Evolutionary conservation across 2,329 filamentous ascomycete species (phyloP), one percentile per base, ranked within the genome.

Genomic region (Fusarium incarnatum): DNA sequence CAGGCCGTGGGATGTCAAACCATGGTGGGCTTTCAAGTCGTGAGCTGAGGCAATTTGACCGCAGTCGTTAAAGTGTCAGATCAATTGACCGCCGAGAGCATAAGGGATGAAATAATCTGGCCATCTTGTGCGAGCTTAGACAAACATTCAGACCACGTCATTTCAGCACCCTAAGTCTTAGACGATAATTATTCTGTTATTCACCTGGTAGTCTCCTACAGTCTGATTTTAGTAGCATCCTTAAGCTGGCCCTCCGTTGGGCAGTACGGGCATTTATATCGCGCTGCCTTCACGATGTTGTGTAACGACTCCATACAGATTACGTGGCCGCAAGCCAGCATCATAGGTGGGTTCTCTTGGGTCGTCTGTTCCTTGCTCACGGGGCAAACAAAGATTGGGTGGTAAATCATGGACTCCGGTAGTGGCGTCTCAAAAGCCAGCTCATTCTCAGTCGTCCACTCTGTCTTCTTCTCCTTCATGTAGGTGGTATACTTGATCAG

Each of bases 191-290:
- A 18, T 37, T 37, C 18, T 37, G 34, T 12, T 37, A 37, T 37
- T n/a, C 34, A 37, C 18, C 34, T 37, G 34, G 10, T 18, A 37
- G 6, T n/a, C 32, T 40, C 18, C 34, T 66, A 94, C 47, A 94
- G 79, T 54, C 89, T 89, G 46, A 96, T 91, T 78, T 91, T 89
- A 73, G 84, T 87, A 9, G 94, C 93, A 57, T 98, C 94, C 71
- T 88, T 89, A 3, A 92, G 84, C 70, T 91, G 86, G 47, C 93
- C 94, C 80, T 98, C 95, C 30, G 83, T 89, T 0, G 96, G 96
- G 77, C 96, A 99, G 78, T 99, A 99, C 0, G 96, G 96, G 76
- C 96, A 99, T 80, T 99, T 99, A 85, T 97, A 97, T 64, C 91
- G 85, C 44, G 84, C 87, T 1, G 91, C 91, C 81, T 97, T 97